Evolutionary conservation across 768 basidiomycete genomes (phyloP).

Genomic region (Cystofilobasidium bisporidii): DNA sequence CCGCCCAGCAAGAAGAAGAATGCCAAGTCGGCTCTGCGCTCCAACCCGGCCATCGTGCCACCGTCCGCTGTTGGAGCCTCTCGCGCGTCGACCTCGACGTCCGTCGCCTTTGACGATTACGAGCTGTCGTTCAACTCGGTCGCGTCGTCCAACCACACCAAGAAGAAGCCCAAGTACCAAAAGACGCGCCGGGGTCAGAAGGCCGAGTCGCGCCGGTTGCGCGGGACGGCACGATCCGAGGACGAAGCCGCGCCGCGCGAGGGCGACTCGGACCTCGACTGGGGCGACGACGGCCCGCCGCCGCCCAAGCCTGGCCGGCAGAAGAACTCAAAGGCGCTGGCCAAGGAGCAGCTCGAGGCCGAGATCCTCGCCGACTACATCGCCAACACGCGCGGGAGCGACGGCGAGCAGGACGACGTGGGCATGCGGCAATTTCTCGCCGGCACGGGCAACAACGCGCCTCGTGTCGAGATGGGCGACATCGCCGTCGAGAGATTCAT

Average conservation of each 20-base stretch:
- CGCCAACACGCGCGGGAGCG: slow-evolving; percentile 25
- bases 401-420: slow-evolving; percentile 26
- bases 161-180: slow-evolving; percentile 16
- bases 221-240: not conserved
- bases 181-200: slow-evolving; percentile 25
- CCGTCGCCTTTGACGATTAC: slow-evolving; percentile 17
- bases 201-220: slow-evolving; percentile 15
- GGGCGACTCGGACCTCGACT: slow-evolving; percentile 27
- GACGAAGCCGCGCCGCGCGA: slow-evolving; percentile 18
- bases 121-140: slow-evolving; percentile 18
- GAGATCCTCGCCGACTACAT: slow-evolving; percentile 29
- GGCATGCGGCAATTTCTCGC: slow-evolving; percentile 25
- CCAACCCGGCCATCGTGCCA: slow-evolving; percentile 6
- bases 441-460: slow-evolving; percentile 7
- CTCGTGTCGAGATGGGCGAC: slow-evolving; percentile 23
- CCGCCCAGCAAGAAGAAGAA: slow-evolving; percentile 14
- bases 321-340: slow-evolving; percentile 1
- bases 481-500: slow-evolving; percentile 17
- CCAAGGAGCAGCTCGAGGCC: slow-evolving; percentile 16
- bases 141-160: not conserved
- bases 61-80: not conserved
- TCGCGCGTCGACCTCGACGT: not conserved
- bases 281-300: slow-evolving; percentile 27
- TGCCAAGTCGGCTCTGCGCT: not conserved
- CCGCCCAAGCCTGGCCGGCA: slow-evolving; percentile 3